Evolutionary conservation across 495 filamentous ascomycete species (phyloP).

Genomic region (Hypoxylon fragiforme): DNA sequence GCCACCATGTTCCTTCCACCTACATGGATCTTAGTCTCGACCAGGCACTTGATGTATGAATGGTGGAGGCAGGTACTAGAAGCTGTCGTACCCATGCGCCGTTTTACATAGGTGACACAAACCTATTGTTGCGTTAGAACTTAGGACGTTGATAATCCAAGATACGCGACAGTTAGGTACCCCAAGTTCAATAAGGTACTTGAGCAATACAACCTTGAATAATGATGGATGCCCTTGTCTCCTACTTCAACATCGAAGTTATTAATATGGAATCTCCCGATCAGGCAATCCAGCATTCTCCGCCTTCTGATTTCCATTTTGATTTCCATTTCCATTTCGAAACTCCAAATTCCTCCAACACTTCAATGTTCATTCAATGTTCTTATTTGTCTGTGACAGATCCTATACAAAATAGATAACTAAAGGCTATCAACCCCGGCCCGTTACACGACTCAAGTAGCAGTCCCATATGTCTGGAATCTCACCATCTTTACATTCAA

Average conservation of each 20-base stretch:
- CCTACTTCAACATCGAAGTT: too few relatives aligned
- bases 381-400: background rate
- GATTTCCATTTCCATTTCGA: slow-evolving; percentile 13
- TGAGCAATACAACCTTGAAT: background rate
- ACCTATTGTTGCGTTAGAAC: background rate
- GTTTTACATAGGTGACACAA: too few relatives aligned
- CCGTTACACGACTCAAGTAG: slow-evolving; percentile 12
- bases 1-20: slow-evolving; percentile 14
- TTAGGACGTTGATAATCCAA: background rate
- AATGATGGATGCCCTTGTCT: too few relatives aligned
- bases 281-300: slow-evolving; percentile 18
- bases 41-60: background rate
- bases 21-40: too few relatives aligned
- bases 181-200: background rate
- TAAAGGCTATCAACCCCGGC: slow-evolving; percentile 3
- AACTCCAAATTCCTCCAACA: background rate
- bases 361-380: too few relatives aligned
- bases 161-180: slow-evolving; percentile 1
- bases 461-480: slow-evolving; percentile 27
- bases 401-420: background rate
- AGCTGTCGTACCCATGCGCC: too few relatives aligned
- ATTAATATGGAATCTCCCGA: background rate
- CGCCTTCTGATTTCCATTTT: slow-evolving; percentile 19
- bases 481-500: slow-evolving; percentile 4
- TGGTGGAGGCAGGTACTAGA: background rate